Conservation (phyloP, 2,329 filamentous ascomycete species). For the Curvularia sp. region DNA sequence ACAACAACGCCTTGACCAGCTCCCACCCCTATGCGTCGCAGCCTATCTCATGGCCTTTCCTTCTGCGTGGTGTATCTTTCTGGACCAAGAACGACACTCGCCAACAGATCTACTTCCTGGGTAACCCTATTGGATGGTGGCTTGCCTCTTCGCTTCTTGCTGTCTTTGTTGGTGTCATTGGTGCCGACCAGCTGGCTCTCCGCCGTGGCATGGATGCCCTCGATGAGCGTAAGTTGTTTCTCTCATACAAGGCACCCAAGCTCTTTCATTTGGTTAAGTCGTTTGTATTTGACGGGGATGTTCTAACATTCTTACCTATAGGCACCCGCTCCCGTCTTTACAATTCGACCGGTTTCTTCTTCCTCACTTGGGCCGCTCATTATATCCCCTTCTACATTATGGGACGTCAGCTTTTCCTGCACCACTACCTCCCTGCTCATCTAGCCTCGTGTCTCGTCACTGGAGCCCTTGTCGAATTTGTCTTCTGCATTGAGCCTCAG, state of each 20-base stretch:
- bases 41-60: constrained; percentile 97
- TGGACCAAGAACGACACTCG: constrained; percentile 97
- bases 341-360: constrained; percentile 99
- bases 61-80: constrained; percentile 96
- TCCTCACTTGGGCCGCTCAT: constrained; percentile 95
- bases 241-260: constrained; percentile 7
- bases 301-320: constrained; percentile 41
- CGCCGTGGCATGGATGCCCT: constrained; percentile 92
- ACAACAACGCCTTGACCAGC: constrained; percentile 97
- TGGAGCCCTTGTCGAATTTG: constrained; percentile 90
- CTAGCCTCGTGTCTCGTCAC: constrained; percentile 89
- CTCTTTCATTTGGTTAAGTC: constrained; percentile 8
- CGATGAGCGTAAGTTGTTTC: constrained; percentile 78
- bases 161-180: constrained; percentile 89
- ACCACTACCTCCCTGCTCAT: constrained; percentile 96
- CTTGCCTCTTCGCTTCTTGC: constrained; percentile 89
- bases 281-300: constrained; percentile 14
- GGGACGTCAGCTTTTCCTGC: constrained; percentile 96
- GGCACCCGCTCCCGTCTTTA: constrained; percentile 93
- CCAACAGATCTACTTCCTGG: constrained; percentile 97
- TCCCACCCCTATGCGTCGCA: constrained; percentile 95
- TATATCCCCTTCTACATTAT: constrained; percentile 98
- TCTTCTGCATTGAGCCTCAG: constrained; percentile 86
- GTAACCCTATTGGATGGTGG: constrained; percentile 98
- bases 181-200: constrained; percentile 90